These are phyloP conservation scores for Telfairia occidentalis DNA, from an alignment of 331 rosid species.

Conservation along the genomic window DNA sequence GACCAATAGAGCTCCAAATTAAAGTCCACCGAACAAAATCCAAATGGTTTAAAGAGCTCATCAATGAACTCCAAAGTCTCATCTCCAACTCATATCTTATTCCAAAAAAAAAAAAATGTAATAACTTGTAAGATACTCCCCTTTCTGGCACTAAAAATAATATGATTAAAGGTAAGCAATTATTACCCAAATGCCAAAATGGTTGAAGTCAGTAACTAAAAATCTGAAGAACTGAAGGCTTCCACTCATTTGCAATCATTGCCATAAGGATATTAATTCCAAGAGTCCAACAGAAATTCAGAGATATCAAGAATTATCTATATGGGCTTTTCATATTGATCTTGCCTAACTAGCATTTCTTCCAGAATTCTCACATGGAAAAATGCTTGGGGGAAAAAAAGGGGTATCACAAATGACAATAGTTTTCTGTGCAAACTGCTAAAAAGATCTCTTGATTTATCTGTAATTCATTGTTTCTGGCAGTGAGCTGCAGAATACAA, in stretches of 20 bases:
- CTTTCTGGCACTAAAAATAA: too few relatives aligned
- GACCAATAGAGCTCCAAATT: too few relatives aligned
- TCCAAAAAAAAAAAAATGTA: too few relatives aligned
- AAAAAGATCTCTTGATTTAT: neutral
- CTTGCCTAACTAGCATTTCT: neutral
- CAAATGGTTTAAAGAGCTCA: too few relatives aligned
- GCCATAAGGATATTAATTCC: neutral
- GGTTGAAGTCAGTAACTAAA: neutral
- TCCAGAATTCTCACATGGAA: neutral
- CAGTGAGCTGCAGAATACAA: conserved; percentile 1
- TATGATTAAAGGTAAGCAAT: too few relatives aligned
- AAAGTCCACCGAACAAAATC: too few relatives aligned
- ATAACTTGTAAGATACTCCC: too few relatives aligned
- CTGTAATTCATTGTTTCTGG: conserved; percentile 3
- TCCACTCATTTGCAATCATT: neutral
- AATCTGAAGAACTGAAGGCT: neutral
- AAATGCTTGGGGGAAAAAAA: neutral
- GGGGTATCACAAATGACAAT: neutral
- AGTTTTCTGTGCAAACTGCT: neutral
- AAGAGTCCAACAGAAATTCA: neutral
- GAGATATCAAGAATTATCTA: neutral
- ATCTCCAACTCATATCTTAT: too few relatives aligned
- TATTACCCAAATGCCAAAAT: too few relatives aligned
- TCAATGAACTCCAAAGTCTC: too few relatives aligned
- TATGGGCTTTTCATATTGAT: neutral